A percentile compares a stretch with the other conserved stretches of the same genome.
Evolutionary conservation across 2,329 filamentous ascomycete genomes (phyloP).

Genomic region (Diplocarpon rosae): DNA sequence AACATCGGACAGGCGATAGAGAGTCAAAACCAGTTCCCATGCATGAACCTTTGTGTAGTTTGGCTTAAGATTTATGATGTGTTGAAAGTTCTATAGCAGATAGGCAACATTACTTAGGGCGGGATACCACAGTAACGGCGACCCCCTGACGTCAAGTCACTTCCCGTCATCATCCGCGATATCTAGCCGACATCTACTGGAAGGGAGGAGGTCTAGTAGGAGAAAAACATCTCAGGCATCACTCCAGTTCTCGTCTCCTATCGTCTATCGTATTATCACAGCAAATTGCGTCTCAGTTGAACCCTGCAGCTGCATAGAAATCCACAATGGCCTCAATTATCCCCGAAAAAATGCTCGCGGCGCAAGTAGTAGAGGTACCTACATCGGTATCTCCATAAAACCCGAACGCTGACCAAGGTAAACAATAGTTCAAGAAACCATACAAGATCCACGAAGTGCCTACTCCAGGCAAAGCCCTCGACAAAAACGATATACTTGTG

Average conservation of each 20-base stretch:
- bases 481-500: slow-evolving; percentile 42
- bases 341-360: slow-evolving; percentile 36
- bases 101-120: no score
- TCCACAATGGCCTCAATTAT: slow-evolving; percentile 21
- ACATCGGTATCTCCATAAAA: background rate
- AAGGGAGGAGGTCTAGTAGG: no score
- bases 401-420: background rate
- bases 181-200: background rate
- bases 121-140: background rate
- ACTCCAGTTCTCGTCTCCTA: no score
- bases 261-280: no score
- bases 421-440: slow-evolving; percentile 37
- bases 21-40: no score
- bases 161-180: background rate
- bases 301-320: background rate
- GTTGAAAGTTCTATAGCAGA: no score
- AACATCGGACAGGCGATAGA: no score
- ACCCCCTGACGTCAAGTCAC: slow-evolving; percentile 1
- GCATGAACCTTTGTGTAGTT: no score
- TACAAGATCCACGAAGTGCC: slow-evolving; percentile 41
- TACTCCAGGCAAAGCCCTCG: slow-evolving; percentile 34
- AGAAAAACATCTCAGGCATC: no score
- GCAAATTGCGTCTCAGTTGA: background rate
- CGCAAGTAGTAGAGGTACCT: slow-evolving; percentile 35
- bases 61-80: no score